These are phyloP conservation scores for Scenedesmus sp. DNA, from an alignment of 163 green algal species.

Conservation along the genomic window DNA sequence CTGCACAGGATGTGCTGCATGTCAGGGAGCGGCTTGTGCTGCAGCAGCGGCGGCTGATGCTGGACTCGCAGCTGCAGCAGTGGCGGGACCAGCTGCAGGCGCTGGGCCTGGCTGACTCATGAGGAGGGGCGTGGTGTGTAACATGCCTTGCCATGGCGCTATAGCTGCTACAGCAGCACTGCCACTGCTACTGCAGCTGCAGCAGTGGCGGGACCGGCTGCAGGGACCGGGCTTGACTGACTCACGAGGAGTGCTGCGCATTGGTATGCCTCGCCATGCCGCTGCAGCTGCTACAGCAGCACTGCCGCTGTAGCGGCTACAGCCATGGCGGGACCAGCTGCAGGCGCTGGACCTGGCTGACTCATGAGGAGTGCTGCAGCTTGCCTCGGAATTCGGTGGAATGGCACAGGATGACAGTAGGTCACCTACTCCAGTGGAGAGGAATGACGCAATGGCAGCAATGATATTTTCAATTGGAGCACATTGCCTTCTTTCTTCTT, in stretches of 20 bases:
- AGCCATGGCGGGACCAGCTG: not conserved
- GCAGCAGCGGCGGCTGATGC: too few relatives aligned
- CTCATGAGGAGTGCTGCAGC: not conserved
- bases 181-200: not conserved
- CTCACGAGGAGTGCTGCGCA: not conserved
- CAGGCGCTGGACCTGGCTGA: not conserved
- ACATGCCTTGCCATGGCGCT: not conserved
- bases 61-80: not conserved
- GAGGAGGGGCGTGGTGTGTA: not conserved
- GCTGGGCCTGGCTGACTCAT: not conserved
- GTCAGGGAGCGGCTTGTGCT: too few relatives aligned
- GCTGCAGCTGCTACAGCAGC: not conserved
- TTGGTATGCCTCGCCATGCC: not conserved
- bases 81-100: not conserved
- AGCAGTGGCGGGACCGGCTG: not conserved
- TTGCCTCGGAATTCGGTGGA: too few relatives aligned
- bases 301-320: not conserved
- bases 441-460: too few relatives aligned
- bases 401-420: too few relatives aligned
- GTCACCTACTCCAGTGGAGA: too few relatives aligned
- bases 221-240: not conserved
- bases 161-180: too few relatives aligned
- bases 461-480: too few relatives aligned
- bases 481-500: too few relatives aligned
- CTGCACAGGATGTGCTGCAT: too few relatives aligned